Evolutionary conservation across 2,329 filamentous ascomycete genomes (phyloP).

Genomic region (Fusarium guadeloupense): DNA sequence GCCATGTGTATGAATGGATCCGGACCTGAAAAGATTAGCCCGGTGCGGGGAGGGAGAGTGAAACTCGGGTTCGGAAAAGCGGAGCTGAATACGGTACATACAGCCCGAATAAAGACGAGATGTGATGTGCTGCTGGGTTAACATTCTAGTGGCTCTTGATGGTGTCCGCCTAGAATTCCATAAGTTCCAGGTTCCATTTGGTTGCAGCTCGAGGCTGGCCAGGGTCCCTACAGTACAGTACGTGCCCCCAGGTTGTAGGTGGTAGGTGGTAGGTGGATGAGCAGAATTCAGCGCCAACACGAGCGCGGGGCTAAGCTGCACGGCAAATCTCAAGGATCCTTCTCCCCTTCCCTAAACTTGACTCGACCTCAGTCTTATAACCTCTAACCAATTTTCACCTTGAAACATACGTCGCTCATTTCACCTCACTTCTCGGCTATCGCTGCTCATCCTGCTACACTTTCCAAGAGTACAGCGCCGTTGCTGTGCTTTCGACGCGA

Average conservation of each 20-base stretch:
- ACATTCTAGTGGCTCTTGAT: constrained; percentile 9
- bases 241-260: too few relatives aligned
- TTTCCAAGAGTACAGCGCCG: constrained; percentile 1
- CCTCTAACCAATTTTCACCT: constrained; percentile 16
- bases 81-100: constrained; percentile 13
- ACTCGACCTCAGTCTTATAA: constrained; percentile 29
- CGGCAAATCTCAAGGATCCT: constrained; percentile 41
- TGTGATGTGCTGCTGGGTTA: constrained; percentile 19
- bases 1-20: constrained; percentile 12
- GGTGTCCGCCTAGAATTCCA: constrained; percentile 9
- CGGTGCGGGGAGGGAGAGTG: constrained; percentile 43
- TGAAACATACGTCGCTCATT: constrained; percentile 13
- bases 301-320: constrained; percentile 28
- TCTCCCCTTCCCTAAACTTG: constrained; percentile 28
- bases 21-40: constrained; percentile 37
- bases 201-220: too few relatives aligned
- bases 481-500: constrained; percentile 23
- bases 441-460: not conserved
- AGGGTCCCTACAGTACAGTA: too few relatives aligned
- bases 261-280: too few relatives aligned
- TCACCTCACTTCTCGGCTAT: constrained; percentile 6
- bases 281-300: not conserved
- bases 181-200: not conserved
- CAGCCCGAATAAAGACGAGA: not conserved
- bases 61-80: constrained; percentile 41